Percentiles rank a stretch among this genome's conserved stretches.
These are phyloP conservation scores for Calocera viscosa DNA, from an alignment of 768 basidiomycete species.

Conservation along the genomic window DNA sequence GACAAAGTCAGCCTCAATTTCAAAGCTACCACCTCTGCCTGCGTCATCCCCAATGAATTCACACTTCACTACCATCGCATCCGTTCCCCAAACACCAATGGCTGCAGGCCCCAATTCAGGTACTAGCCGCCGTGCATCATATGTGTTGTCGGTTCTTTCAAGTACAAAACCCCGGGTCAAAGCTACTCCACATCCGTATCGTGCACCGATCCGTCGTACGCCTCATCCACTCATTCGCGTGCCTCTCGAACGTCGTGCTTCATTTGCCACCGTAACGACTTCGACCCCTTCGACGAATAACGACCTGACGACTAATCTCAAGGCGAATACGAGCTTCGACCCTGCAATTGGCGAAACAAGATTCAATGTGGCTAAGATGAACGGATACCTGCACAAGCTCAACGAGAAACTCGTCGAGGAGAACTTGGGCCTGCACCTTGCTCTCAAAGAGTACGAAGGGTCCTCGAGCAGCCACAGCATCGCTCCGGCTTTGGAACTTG, in stretches of 20 bases:
- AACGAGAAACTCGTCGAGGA: slow-evolving; percentile 35
- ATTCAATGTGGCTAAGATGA: slow-evolving; percentile 77
- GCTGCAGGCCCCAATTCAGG: background rate
- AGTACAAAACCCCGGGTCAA: background rate
- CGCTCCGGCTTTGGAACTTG: background rate
- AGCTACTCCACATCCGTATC: background rate
- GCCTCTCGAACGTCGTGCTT: background rate
- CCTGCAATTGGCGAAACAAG: slow-evolving; percentile 20
- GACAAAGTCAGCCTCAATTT: background rate
- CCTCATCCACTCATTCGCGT: background rate
- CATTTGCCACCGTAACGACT: background rate
- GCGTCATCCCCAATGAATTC: background rate
- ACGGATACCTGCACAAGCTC: slow-evolving; percentile 65
- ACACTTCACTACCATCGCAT: background rate
- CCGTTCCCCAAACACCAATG: background rate
- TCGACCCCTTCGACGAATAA: background rate
- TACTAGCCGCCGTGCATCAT: background rate
- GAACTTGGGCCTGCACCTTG: slow-evolving; percentile 25
- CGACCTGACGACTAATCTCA: slow-evolving; percentile 1
- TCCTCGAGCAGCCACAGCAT: slow-evolving; percentile 17
- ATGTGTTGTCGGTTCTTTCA: background rate
- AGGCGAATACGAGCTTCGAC: background rate
- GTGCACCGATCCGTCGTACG: background rate
- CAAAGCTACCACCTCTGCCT: background rate
- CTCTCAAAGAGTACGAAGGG: slow-evolving; percentile 31